A percentile compares a stretch with the other conserved stretches of the same genome.
Conservation (phyloP, 306 rosid genomes). For the Abrus precatorius region DNA sequence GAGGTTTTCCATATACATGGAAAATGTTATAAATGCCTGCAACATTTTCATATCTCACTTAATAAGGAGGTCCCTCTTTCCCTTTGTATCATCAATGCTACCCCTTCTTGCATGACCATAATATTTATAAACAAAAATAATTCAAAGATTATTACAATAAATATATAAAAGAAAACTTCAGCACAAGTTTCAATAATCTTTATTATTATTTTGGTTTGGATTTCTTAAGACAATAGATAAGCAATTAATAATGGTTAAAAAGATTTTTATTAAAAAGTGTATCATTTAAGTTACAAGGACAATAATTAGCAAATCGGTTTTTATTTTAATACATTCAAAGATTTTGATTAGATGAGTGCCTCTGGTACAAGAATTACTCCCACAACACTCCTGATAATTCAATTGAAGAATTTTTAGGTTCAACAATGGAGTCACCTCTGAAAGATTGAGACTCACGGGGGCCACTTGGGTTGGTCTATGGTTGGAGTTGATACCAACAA, state of each 20-base stretch:
- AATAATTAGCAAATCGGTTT: no score
- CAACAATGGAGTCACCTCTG: conserved; percentile 23
- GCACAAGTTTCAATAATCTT: not conserved
- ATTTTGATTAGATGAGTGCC: not conserved
- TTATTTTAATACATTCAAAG: not conserved
- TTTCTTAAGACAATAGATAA: no score
- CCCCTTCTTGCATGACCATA: not conserved
- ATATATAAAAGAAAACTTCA: not conserved
- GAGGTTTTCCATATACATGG: not conserved
- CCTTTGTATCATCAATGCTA: conserved; percentile 1
- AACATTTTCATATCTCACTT: not conserved
- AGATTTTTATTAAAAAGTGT: no score
- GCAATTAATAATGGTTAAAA: no score
- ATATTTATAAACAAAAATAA: not conserved
- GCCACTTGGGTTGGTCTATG: conserved; percentile 5
- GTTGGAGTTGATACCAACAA: conserved; percentile 42
- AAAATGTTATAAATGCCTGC: not conserved
- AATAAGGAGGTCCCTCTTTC: not conserved
- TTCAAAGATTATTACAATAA: not conserved
- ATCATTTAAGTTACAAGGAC: no score
- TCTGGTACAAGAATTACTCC: conserved; percentile 10
- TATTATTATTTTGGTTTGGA: not conserved
- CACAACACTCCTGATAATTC: conserved; percentile 4
- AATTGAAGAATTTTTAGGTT: not conserved
- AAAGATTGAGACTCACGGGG: conserved; percentile 13